Evolutionary conservation across 2,329 filamentous ascomycete genomes (phyloP).

Genomic region (Colletotrichum higginsianum): DNA sequence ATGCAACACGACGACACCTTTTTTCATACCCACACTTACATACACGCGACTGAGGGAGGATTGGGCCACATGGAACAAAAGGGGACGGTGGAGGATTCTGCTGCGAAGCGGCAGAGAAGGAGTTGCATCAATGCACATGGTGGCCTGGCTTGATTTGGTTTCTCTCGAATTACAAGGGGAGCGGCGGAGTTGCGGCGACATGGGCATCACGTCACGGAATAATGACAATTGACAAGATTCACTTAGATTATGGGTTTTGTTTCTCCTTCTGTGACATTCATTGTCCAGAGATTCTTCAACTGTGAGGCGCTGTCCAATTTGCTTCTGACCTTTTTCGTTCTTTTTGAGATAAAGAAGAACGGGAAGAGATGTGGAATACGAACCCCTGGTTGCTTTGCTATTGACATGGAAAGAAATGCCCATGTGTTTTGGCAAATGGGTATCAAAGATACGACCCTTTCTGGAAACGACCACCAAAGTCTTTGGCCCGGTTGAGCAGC

Average conservation of each 20-base stretch:
- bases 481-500: constrained; percentile 82
- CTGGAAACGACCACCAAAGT: constrained; percentile 86
- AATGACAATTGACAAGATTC: constrained; percentile 36
- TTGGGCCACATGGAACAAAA: constrained; percentile 19
- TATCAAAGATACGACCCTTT: constrained; percentile 76
- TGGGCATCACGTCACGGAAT: constrained; percentile 41
- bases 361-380: neutral
- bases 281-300: too few species aligned
- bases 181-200: constrained; percentile 45
- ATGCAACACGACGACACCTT: constrained; percentile 35
- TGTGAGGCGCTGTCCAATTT: too few species aligned
- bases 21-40: constrained; percentile 42
- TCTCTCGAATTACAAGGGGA: constrained; percentile 41
- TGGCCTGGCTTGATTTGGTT: constrained; percentile 40
- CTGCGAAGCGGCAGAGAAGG: constrained; percentile 6
- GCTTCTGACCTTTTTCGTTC: too few species aligned
- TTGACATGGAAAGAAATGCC: too few species aligned
- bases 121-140: constrained; percentile 23
- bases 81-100: neutral
- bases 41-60: constrained; percentile 22
- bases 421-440: neutral
- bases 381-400: neutral
- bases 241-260: neutral
- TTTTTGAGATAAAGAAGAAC: too few species aligned
- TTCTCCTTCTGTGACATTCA: too few species aligned